Evolutionary conservation across 495 filamentous ascomycete species (phyloP).

Genomic region (Penicillium samsonianum): DNA sequence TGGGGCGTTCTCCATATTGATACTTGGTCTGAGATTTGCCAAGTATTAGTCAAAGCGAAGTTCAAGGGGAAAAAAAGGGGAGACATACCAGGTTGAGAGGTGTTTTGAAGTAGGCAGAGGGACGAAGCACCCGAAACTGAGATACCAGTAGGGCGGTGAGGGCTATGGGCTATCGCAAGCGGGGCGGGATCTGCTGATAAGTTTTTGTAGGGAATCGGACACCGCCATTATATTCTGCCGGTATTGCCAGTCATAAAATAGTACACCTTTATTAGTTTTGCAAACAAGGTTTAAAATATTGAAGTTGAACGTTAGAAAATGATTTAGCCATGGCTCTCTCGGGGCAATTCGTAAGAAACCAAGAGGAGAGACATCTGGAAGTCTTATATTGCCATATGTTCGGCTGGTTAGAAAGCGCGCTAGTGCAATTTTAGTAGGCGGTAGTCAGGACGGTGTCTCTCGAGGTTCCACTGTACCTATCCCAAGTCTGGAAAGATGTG

Average conservation of each 20-base stretch:
- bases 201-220: not conserved
- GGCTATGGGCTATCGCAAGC: not conserved
- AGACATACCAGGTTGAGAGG: not conserved
- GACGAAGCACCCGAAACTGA: conserved; percentile 3
- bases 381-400: not conserved
- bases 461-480: not conserved
- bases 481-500: not conserved
- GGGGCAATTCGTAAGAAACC: no score
- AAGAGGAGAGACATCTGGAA: no score
- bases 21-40: not conserved
- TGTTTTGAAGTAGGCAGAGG: not conserved
- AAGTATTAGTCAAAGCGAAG: not conserved
- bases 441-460: not conserved
- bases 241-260: conserved; percentile 1
- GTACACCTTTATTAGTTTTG: not conserved
- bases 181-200: conserved; percentile 2
- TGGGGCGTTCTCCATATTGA: conserved; percentile 71
- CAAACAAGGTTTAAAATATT: not conserved
- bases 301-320: not conserved
- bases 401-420: not conserved
- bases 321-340: not conserved
- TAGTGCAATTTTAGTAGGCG: not conserved
- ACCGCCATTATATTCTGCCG: not conserved
- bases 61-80: no score
- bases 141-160: conserved; percentile 13